phyloP scores from a whole-genome alignment of 208 protist species.

The Crithidia fasciculata region DNA sequence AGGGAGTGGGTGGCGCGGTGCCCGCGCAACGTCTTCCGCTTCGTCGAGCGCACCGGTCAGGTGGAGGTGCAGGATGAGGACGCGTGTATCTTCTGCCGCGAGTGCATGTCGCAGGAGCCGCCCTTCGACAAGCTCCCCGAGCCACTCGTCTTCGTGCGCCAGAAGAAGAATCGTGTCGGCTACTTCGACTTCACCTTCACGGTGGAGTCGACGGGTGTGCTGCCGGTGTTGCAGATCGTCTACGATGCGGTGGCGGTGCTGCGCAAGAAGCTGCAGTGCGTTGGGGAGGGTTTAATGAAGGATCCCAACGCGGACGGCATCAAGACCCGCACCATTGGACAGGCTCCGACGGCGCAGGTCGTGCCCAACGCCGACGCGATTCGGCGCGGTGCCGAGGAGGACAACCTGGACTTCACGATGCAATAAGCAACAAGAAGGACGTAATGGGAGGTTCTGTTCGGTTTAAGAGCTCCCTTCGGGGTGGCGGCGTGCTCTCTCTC shows the following conservation, averaged over 20 bases:
- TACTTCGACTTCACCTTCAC: conserved; percentile 92
- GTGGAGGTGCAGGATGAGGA: conserved; percentile 75
- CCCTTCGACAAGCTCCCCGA: conserved; percentile 79
- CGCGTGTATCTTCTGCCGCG: conserved; percentile 93
- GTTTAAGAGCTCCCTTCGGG: neutral
- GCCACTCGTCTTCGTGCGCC: conserved; percentile 88
- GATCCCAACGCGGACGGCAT: conserved; percentile 69
- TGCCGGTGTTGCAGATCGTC: conserved; percentile 87
- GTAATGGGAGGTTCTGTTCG: no score
- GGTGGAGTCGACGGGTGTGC: conserved; percentile 91
- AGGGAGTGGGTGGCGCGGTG: conserved; percentile 89
- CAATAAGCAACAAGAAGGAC: conserved; percentile 33
- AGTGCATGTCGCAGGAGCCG: conserved; percentile 88
- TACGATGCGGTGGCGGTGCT: conserved; percentile 85
- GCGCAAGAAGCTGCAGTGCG: conserved; percentile 76
- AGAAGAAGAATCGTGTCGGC: conserved; percentile 66
- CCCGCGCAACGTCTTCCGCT: conserved; percentile 88
- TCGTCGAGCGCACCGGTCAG: conserved; percentile 61
- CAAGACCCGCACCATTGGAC: conserved; percentile 77
- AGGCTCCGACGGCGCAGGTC: conserved; percentile 81
- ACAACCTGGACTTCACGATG: conserved; percentile 91
- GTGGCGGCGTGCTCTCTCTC: neutral
- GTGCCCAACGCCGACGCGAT: conserved; percentile 85
- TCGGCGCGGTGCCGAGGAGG: conserved; percentile 68
- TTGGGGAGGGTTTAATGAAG: conserved; percentile 70